These are phyloP conservation scores for Chrysoporthe cubensis DNA, from an alignment of 2,329 filamentous ascomycete genomes.

Conservation along the genomic window DNA sequence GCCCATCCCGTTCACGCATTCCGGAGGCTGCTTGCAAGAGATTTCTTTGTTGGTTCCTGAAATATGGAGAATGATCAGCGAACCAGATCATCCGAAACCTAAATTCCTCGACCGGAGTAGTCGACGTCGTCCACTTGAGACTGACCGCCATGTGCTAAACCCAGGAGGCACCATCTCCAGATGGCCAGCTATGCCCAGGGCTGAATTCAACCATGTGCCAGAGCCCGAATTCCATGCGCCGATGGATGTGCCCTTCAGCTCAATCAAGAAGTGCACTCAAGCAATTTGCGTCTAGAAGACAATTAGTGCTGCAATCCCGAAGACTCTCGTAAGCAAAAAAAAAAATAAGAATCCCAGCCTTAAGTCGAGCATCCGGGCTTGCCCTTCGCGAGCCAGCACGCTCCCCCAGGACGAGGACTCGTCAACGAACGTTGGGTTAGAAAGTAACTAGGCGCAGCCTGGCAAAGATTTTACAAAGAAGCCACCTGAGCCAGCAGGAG, in stretches of 20 bases:
- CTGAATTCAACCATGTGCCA: background rate
- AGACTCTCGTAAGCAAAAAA: background rate
- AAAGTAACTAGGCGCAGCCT: background rate
- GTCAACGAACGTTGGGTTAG: background rate
- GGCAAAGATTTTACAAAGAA: too few species aligned
- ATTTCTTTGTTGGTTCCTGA: background rate
- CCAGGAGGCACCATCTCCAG: constrained; percentile 10
- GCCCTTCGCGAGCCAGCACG: constrained; percentile 3
- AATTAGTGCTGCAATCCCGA: background rate
- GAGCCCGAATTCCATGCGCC: too few species aligned
- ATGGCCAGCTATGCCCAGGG: background rate
- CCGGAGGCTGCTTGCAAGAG: background rate
- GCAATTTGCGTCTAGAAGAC: background rate
- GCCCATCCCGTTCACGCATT: background rate
- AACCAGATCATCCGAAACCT: background rate
- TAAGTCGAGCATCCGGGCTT: background rate
- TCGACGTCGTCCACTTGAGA: background rate
- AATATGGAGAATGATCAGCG: background rate
- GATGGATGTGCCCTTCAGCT: background rate
- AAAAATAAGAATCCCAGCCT: background rate
- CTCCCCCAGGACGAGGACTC: background rate
- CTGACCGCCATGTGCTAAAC: constrained; percentile 7
- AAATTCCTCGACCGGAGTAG: background rate
- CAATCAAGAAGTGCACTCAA: background rate
- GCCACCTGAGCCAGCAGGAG: constrained; percentile 3